Base-by-base conservation (phyloP, 2,329 filamentous ascomycete species). In the Neonectria ditissima region DNA sequence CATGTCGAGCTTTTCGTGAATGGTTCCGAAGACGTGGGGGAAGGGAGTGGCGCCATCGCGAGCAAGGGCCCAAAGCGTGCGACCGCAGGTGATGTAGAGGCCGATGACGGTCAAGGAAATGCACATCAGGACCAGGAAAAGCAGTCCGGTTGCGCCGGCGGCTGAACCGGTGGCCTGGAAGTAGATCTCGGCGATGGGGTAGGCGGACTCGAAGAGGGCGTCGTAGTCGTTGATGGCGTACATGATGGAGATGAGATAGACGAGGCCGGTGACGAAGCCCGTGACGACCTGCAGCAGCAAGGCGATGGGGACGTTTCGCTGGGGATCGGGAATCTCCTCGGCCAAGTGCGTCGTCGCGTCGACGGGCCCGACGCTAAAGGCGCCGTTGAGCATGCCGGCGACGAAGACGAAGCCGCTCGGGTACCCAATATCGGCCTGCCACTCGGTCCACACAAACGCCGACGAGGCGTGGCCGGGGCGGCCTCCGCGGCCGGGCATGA, bases 111-210 rank as follows among this genome's bases (percentile, higher is more conserved):
- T 80, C 30, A 80, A 65, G 4, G 68, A 69, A n/a, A 81, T 79
- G 61, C 75, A 78, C 2, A 80, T 68, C 60, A 81, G 68, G 28
- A 81, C 70, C 32, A 85, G 75, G 2, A 75, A 71, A 0, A 87
- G 78, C 3, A 89, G 75, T 0, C 83, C 85, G 0, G 84, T 80
- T 0, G 86, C 83, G 1, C 85, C 86, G 0, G 79, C 80, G 1
- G 77, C 78, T 1, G 82, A 84, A 0, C 83, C 81, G 0, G 86
- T 88, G 0, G 85, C 86, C 74, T 89, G 87, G 26, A 74, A 81
- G 75, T 92, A 92, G 62, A 92, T 89, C 55, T 89, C 86, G 7
- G 88, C 86, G 13, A 92, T 85, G 0, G 91, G 90, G 68, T 89
- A 90, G 3, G 83, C 77, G 32, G 83, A 83, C 59, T 80, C 78